These are phyloP conservation scores for Aspergillus versicolor DNA, from an alignment of 2,329 filamentous ascomycete genomes.

Conservation along the genomic window DNA sequence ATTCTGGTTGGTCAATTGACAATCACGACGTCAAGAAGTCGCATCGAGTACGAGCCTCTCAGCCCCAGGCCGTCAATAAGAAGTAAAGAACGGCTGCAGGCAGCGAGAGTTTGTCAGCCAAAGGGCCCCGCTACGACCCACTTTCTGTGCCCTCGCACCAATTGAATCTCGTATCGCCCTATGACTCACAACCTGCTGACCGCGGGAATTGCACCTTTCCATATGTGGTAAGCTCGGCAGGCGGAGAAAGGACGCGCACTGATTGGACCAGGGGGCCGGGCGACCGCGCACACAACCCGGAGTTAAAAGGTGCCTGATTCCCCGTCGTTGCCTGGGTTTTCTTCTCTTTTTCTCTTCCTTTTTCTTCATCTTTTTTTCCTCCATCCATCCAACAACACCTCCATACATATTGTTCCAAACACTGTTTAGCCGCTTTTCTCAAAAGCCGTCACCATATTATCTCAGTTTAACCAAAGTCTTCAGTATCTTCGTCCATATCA, in stretches of 20 bases:
- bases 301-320: conserved; percentile 43
- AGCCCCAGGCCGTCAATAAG: not conserved
- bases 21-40: conserved; percentile 1
- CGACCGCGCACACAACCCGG: conserved; percentile 18
- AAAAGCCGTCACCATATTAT: conserved; percentile 22
- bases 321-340: conserved; percentile 36
- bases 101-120: conserved; percentile 4
- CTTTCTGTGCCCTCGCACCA: conserved; percentile 18
- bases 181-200: conserved; percentile 42
- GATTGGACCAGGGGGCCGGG: conserved; percentile 25
- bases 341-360: conserved; percentile 11
- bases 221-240: conserved; percentile 8
- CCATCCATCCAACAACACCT: conserved; percentile 9
- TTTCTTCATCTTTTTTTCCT: conserved; percentile 12
- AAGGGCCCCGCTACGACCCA: conserved; percentile 2
- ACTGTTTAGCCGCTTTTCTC: not conserved
- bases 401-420: conserved; percentile 1
- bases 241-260: conserved; percentile 16
- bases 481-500: conserved; percentile 26
- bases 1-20: conserved; percentile 12
- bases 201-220: conserved; percentile 8
- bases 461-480: conserved; percentile 11
- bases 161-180: conserved; percentile 19
- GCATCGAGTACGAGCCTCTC: conserved; percentile 11
- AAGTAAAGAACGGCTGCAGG: not conserved